phyloP scores from a whole-genome alignment of 495 filamentous ascomycete species.

The Annulohypoxylon moriforme region DNA sequence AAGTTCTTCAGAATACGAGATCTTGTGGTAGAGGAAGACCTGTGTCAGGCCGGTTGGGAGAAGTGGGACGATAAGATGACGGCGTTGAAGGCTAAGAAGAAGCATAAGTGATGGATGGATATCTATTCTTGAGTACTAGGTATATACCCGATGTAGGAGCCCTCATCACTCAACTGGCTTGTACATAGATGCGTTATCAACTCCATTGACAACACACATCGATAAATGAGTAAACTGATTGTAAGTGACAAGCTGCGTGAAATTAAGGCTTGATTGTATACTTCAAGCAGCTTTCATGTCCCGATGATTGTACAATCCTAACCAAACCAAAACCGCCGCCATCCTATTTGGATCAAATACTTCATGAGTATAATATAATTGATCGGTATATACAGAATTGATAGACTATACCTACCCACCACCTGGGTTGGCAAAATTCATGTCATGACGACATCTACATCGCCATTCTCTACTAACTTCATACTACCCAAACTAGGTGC shows the following conservation, averaged over 20 bases:
- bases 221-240: not conserved
- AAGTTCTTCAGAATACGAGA: conserved; percentile 79
- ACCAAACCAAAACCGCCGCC: not conserved
- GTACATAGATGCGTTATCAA: not conserved
- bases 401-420: not conserved
- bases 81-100: conserved; percentile 37
- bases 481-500: conserved; percentile 54
- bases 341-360: not conserved
- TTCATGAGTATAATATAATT: not conserved
- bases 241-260: not conserved
- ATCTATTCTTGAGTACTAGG: not conserved
- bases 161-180: not conserved
- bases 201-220: not conserved
- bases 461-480: conserved; percentile 48
- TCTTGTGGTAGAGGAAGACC: conserved; percentile 87
- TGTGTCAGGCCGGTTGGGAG: conserved; percentile 92
- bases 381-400: not conserved
- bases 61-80: conserved; percentile 76
- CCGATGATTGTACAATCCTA: not conserved
- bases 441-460: conserved; percentile 58
- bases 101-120: conserved; percentile 33
- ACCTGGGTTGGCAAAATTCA: conserved; percentile 7
- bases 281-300: not conserved
- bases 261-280: not conserved
- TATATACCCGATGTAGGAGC: not conserved